These are phyloP conservation scores for Neurospora sp. DNA, from an alignment of 495 filamentous ascomycete genomes.

Conservation along the genomic window DNA sequence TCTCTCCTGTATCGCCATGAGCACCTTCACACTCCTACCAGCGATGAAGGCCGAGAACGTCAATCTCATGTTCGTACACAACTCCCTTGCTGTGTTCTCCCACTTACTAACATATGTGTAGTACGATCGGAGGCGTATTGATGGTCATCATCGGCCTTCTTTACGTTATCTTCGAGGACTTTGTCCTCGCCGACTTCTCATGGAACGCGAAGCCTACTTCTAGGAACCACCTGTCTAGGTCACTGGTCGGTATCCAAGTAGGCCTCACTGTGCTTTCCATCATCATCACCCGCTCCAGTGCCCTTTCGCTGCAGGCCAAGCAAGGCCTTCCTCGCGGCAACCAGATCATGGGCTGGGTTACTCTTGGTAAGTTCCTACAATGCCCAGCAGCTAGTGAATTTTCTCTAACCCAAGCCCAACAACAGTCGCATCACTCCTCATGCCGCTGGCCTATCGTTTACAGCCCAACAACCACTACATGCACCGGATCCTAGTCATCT, in stretches of 20 bases:
- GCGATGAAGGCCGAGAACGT: slow-evolving; percentile 76
- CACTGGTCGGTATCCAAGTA: slow-evolving; percentile 41
- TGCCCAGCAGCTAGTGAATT: neutral
- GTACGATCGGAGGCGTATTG: slow-evolving; percentile 62
- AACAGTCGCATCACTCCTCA: slow-evolving; percentile 64
- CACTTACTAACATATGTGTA: slow-evolving; percentile 30
- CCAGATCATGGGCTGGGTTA: slow-evolving; percentile 76
- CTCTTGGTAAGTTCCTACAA: slow-evolving; percentile 52
- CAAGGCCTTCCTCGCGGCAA: slow-evolving; percentile 83
- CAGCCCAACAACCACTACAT: slow-evolving; percentile 82
- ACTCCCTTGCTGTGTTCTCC: neutral
- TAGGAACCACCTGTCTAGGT: slow-evolving; percentile 23
- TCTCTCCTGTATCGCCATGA: slow-evolving; percentile 70
- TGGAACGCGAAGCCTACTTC: slow-evolving; percentile 16
- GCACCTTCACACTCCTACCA: slow-evolving; percentile 79
- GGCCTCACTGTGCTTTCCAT: slow-evolving; percentile 80
- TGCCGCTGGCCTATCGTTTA: slow-evolving; percentile 72
- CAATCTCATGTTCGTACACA: slow-evolving; percentile 56
- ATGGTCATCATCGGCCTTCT: slow-evolving; percentile 71
- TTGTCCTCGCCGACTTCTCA: slow-evolving; percentile 42
- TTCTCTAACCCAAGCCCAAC: slow-evolving; percentile 7
- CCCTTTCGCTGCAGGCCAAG: slow-evolving; percentile 72
- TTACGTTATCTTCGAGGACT: slow-evolving; percentile 76
- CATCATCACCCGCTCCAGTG: slow-evolving; percentile 75
- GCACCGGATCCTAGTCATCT: slow-evolving; percentile 79